Conservation (phyloP, 2,329 filamentous ascomycete species). For the Nothophaeocryptopus gaeumannii region DNA sequence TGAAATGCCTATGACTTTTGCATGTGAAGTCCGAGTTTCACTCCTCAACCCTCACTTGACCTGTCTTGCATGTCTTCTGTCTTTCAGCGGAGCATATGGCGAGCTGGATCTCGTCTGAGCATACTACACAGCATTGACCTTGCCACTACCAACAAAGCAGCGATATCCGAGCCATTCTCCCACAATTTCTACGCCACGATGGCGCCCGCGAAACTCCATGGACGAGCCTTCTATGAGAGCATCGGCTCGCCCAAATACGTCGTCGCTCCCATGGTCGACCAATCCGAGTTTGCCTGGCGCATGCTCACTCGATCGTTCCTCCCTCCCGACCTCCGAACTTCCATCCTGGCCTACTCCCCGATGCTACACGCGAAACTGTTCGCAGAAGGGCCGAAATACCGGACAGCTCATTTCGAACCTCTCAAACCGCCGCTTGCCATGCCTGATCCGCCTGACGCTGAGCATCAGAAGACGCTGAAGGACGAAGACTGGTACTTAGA, state of each 20-base stretch:
- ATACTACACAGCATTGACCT: no score
- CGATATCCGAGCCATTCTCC: no score
- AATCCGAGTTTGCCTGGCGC: slow-evolving; percentile 98
- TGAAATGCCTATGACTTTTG: no score
- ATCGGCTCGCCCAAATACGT: slow-evolving; percentile 88
- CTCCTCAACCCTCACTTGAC: no score
- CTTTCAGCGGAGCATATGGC: no score
- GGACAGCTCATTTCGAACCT: slow-evolving; percentile 77
- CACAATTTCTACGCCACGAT: slow-evolving; percentile 17
- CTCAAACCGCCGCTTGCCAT: slow-evolving; percentile 37
- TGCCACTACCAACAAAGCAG: no score
- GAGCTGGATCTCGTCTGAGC: no score
- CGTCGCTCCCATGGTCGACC: slow-evolving; percentile 95
- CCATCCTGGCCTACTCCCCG: slow-evolving; percentile 83
- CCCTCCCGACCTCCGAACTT: slow-evolving; percentile 55
- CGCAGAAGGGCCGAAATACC: slow-evolving; percentile 70
- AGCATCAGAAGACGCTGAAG: slow-evolving; percentile 21
- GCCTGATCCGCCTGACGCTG: slow-evolving; percentile 20
- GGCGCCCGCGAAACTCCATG: slow-evolving; percentile 42
- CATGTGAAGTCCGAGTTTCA: no score
- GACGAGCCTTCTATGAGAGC: slow-evolving; percentile 89
- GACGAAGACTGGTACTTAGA: slow-evolving; percentile 64
- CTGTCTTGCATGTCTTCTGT: no score
- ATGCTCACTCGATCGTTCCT: slow-evolving; percentile 94
- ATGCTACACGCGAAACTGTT: slow-evolving; percentile 96